Evolutionary conservation across 1,284 basidiomycete species (phyloP).

Genomic region (Calocybe gambosa): DNA sequence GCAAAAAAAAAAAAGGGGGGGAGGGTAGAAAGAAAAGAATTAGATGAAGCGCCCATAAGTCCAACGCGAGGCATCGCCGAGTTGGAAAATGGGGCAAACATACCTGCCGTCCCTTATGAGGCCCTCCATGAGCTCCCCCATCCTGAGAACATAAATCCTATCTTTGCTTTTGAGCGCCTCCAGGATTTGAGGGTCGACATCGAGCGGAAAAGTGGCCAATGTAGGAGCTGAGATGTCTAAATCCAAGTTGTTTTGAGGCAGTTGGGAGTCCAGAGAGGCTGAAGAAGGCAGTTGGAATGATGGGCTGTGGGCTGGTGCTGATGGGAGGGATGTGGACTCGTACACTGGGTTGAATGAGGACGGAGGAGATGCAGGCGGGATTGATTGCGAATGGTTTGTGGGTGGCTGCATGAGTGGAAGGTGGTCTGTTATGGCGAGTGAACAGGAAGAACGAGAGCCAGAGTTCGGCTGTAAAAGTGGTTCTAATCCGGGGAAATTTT

Average conservation of each 20-base stretch:
- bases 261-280: slow-evolving; percentile 9
- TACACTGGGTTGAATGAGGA: slow-evolving; percentile 15
- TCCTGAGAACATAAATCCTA: slow-evolving; percentile 75
- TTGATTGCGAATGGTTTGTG: slow-evolving; percentile 8
- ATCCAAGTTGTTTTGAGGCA: slow-evolving; percentile 9
- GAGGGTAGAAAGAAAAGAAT: too few relatives aligned
- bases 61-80: slow-evolving; percentile 9
- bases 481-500: slow-evolving; percentile 9
- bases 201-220: slow-evolving; percentile 23
- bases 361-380: slow-evolving; percentile 15
- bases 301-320: slow-evolving; percentile 7
- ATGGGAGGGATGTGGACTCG: slow-evolving; percentile 9
- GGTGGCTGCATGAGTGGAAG: slow-evolving; percentile 11
- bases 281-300: slow-evolving; percentile 14
- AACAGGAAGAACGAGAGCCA: slow-evolving; percentile 14
- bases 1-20: not conserved
- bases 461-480: slow-evolving; percentile 9
- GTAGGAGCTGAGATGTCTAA: slow-evolving; percentile 15
- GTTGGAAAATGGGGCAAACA: slow-evolving; percentile 8
- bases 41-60: not conserved
- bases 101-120: slow-evolving; percentile 69
- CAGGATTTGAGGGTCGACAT: slow-evolving; percentile 69
- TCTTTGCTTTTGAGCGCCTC: slow-evolving; percentile 85
- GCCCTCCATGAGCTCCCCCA: slow-evolving; percentile 74
- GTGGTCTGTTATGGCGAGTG: slow-evolving; percentile 10